Base-by-base conservation (phyloP, 1,284 basidiomycete genomes). In the Tremellales sp. region DNA sequence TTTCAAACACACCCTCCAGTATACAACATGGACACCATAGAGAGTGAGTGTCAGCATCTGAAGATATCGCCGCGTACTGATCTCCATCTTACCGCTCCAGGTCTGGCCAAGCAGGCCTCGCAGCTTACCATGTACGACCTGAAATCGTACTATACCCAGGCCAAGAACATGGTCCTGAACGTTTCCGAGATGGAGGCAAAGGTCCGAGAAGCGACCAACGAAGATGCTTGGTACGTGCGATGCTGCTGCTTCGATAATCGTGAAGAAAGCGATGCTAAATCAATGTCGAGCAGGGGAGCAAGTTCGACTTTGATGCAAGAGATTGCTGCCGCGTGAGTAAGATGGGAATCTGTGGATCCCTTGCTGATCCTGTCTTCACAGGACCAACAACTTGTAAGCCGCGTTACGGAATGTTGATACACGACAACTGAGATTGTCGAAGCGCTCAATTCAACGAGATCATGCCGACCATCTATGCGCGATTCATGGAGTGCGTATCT, bases 381-480 rank as follows among this genome's bases (percentile, higher is more conserved):
- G 88, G 60, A 94, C 91, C 6, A 87, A 91, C 74, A 93, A 90
- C 68, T 95, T 91, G 88, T 90, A 66, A 74, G 86, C 76, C 31
- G 12, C 31, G 16, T 40, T 29, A 43, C 41, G 12, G n/a, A n/a
- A 43, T 21, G 4, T 6, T 7, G 13, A 18, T 8, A 34, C 18
- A 18, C 13, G 12, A 16, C 40, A 29, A 10, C 22, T 37, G 14
- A 39, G 10, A n/a, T 1, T 26, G 33, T 66, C n/a, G n/a, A n/a
- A 93, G 89, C 75, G 90, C 94, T 77, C 84, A 94, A 60, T 99
- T 99, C 75, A 98, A 98, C 74, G 95, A 99, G 76, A 92, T 98
- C 67, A 97, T 99, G 92, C 94, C 95, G 2, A 86, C 84, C 65
- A 97, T 97, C 62, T 98, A 97, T 73, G 80, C 85, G 4, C 82